Evolutionary conservation across 352 stramenopile species (phyloP), one percentile per base, ranked within the genome.

Genomic region (Phytophthora ohioensis): DNA sequence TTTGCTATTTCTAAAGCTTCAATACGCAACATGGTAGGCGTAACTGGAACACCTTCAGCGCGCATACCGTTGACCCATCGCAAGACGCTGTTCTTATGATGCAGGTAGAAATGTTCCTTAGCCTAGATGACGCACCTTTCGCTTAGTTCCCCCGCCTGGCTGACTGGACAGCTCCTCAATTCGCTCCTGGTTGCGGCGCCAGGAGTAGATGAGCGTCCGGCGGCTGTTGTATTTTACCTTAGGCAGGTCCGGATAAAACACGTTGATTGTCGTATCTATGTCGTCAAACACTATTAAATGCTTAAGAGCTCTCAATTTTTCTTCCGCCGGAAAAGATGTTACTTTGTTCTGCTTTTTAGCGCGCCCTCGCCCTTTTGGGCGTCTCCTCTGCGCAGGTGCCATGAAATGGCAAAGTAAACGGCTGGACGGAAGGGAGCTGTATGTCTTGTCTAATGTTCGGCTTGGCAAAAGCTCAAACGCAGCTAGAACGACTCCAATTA

Each of bases 321-420:
- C 17, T 4, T 34, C 53, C 1, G 36, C 53, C 1, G 53, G 2
- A 39, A 34, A 60, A 3, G 53, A 60, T 21, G 36, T 8, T 0
- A 30, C 8, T 6, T 60, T 49, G 5, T 49, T 38, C 10, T 60
- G 11, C 32, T 60, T 60, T 38, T 60, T 41, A 27, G 21, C 21
- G 21, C 21, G 21, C 4, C 53, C 53, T 31, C 4, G 53, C 53
- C 53, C 53, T 15, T 60, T 60, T 41, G 53, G 53, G 17, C 21
- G 53, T 3, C 53, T 49, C 21, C 30, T 34, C 15, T 60, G 53
- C 38, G 7, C 9, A 10, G 53, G 53, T 41, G 53, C 53, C 53
- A 60, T 60, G 21, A 49, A 60, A 49, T 60, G 38, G 38, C 53
- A 48, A 49, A 51, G 53, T 51, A 38, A 49, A 49, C 12, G n/a